These are phyloP conservation scores for Globisporangium carolinianum DNA, from an alignment of 352 stramenopile species.

Conservation along the genomic window DNA sequence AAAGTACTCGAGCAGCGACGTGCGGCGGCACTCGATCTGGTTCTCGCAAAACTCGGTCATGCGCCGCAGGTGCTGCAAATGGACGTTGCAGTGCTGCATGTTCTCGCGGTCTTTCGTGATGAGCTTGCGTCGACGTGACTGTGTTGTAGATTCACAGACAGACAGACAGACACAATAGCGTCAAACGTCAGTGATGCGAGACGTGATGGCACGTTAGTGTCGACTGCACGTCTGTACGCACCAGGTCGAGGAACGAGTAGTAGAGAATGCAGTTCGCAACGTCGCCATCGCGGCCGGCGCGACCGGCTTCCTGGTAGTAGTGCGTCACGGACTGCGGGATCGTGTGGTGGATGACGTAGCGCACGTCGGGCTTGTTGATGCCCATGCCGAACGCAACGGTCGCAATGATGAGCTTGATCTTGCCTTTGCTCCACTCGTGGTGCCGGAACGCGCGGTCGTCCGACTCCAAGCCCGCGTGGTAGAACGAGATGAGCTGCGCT, in stretches of 20 bases:
- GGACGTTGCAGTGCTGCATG: slow-evolving; percentile 69
- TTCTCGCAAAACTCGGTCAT: slow-evolving; percentile 88
- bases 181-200: no score
- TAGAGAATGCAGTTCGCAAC: slow-evolving; percentile 83
- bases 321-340: slow-evolving; percentile 86
- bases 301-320: slow-evolving; percentile 87
- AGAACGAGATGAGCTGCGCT: slow-evolving; percentile 74
- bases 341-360: slow-evolving; percentile 87
- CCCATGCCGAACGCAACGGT: slow-evolving; percentile 88
- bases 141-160: not conserved
- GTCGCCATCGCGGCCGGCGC: slow-evolving; percentile 77
- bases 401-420: slow-evolving; percentile 86
- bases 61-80: slow-evolving; percentile 73
- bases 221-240: slow-evolving; percentile 12
- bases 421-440: slow-evolving; percentile 86
- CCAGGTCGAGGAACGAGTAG: slow-evolving; percentile 80
- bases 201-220: no score
- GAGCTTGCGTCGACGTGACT: slow-evolving; percentile 62
- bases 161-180: no score
- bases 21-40: slow-evolving; percentile 79
- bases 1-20: slow-evolving; percentile 82
- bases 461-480: slow-evolving; percentile 72
- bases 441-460: slow-evolving; percentile 72
- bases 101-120: slow-evolving; percentile 82
- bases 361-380: slow-evolving; percentile 86